Percentiles rank a stretch among this genome's conserved stretches.
These are phyloP conservation scores for Piper longum DNA, from an alignment of 164 flowering plant species.

Conservation along the genomic window DNA sequence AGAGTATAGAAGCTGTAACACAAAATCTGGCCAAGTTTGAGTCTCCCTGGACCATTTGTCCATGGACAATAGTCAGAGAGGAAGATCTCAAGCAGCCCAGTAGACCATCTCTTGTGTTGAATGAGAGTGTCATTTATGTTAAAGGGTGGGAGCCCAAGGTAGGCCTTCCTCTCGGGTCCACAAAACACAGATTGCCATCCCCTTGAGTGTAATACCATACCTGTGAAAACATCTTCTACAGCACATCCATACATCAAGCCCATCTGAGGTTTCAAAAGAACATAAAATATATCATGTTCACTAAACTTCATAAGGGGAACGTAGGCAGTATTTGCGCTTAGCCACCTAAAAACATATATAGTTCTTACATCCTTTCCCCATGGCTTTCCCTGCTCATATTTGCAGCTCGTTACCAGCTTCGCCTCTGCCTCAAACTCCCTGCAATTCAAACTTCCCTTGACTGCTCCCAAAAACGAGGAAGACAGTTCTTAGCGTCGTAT, in stretches of 20 bases:
- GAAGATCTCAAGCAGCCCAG: conserved; percentile 42
- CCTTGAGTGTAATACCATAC: conserved; percentile 37
- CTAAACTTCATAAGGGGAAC: not conserved
- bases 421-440: conserved; percentile 12
- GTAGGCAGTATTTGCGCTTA: too few species aligned
- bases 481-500: not conserved
- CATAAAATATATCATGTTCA: not conserved
- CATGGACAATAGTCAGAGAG: conserved; percentile 43
- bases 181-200: conserved; percentile 43
- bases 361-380: conserved; percentile 17
- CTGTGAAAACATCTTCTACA: conserved; percentile 47
- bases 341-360: not conserved
- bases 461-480: conserved; percentile 4
- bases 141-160: conserved; percentile 35
- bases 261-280: conserved; percentile 20
- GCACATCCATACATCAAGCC: conserved; percentile 47
- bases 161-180: conserved; percentile 31
- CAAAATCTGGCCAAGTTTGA: conserved; percentile 33
- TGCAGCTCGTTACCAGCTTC: conserved; percentile 12
- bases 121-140: conserved; percentile 27
- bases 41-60: conserved; percentile 27
- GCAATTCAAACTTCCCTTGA: conserved; percentile 9
- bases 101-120: conserved; percentile 46
- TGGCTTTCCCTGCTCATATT: conserved; percentile 13
- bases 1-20: conserved; percentile 33